phyloP scores from a whole-genome alignment of 2,329 filamentous ascomycete genomes.

The Waltergamsia citrina region DNA sequence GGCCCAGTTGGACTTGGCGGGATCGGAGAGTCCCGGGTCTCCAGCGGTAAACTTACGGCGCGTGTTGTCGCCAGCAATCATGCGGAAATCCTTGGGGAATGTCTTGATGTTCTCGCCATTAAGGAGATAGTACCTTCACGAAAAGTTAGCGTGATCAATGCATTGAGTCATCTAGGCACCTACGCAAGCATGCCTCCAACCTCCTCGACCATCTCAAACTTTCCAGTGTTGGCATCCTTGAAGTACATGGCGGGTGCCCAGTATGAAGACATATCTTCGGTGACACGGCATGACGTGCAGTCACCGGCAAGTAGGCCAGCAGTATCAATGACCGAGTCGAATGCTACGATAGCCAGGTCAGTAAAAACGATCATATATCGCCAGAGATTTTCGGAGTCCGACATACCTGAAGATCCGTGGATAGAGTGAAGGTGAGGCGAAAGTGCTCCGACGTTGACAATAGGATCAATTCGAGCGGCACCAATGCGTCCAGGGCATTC shows the following conservation, averaged over 20 bases:
- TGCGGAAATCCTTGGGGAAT: constrained; percentile 70
- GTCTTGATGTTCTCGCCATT: constrained; percentile 55
- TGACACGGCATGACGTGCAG: constrained; percentile 76
- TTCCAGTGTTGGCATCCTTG: constrained; percentile 51
- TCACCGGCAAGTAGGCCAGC: constrained; percentile 47
- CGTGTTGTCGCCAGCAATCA: constrained; percentile 67
- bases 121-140: constrained; percentile 73
- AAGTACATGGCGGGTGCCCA: constrained; percentile 80
- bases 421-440: constrained; percentile 65
- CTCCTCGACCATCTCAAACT: constrained; percentile 60
- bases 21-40: constrained; percentile 54
- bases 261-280: constrained; percentile 78
- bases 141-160: not conserved
- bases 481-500: constrained; percentile 66
- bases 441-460: constrained; percentile 52
- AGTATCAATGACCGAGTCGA: constrained; percentile 48
- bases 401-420: constrained; percentile 68
- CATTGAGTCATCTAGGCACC: no score
- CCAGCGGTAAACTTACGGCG: constrained; percentile 62
- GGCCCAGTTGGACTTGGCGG: constrained; percentile 62
- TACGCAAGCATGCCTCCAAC: constrained; percentile 80
- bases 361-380: not conserved
- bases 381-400: not conserved
- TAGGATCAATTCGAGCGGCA: constrained; percentile 66
- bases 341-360: constrained; percentile 41